Percentiles rank a stretch among this genome's conserved stretches.
phyloP scores from a whole-genome alignment of 1,284 basidiomycete species.

The Filobasidium uniguttulatum region DNA sequence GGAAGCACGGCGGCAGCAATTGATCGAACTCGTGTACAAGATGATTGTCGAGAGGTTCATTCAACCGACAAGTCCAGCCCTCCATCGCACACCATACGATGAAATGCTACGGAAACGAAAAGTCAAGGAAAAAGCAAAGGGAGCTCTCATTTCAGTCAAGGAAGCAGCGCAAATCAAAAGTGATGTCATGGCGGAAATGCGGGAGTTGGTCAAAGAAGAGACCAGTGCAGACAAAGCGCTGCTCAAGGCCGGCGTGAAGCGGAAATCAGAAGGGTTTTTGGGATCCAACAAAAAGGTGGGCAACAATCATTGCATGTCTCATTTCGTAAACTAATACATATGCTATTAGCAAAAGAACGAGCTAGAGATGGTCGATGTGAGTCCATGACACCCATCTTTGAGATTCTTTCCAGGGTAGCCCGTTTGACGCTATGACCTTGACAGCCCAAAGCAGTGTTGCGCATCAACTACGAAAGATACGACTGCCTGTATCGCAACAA shows the following conservation, averaged over 20 bases:
- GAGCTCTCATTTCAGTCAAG: not conserved
- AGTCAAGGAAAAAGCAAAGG: not conserved
- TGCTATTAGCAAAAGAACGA: not conserved
- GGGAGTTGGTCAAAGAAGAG: not conserved
- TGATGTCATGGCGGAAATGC: constrained; percentile 2
- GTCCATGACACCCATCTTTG: not conserved
- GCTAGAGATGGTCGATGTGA: constrained; percentile 1
- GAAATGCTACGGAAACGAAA: constrained; percentile 12
- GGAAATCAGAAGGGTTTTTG: constrained; percentile 1
- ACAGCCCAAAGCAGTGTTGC: constrained; percentile 15
- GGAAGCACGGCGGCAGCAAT: constrained; percentile 10
- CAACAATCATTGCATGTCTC: constrained; percentile 8
- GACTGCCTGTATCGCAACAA: constrained; percentile 77
- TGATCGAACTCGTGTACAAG: constrained; percentile 9
- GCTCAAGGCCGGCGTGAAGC: not conserved
- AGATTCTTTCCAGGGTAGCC: not conserved
- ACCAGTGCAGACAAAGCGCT: constrained; percentile 2
- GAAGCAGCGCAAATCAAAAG: not conserved
- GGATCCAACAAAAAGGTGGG: constrained; percentile 14
- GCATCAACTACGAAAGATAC: constrained; percentile 75
- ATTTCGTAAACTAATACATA: not conserved
- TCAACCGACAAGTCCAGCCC: constrained; percentile 11
- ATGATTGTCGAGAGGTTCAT: constrained; percentile 12
- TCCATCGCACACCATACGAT: constrained; percentile 16
- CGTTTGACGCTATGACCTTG: not conserved